Evolutionary conservation across 257 asterid species (phyloP), one percentile per base, ranked within the genome.

Genomic region (Lantana camara): DNA sequence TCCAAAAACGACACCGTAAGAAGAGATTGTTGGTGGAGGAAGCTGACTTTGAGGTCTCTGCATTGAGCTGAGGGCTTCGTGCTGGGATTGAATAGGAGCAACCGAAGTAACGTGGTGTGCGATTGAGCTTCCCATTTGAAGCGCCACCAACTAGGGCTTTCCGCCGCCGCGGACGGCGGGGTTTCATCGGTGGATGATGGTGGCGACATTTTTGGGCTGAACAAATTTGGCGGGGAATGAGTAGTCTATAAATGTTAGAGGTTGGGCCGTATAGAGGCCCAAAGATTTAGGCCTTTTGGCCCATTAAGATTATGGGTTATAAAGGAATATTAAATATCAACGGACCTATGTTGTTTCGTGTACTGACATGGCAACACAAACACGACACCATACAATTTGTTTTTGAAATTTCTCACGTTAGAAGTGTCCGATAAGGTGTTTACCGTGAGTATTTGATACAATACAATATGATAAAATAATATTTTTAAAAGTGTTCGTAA

Each of bases 111-210:
- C 24, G 95, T 60, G 4, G 75, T 57, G 71, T 87, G 88, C 16
- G 90, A 87, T 53, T 87, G 95, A 37, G 93, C 80, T 77, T 87
- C 93, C 95, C 89, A 82, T 46, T 71, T 38, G 80, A 72, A 87
- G 50, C 69, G 72, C 95, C 92, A 87, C 53, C 60, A 47, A 47
- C 48, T 63, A 66, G 75, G 67, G 75, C 45, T 78, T 42, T 22
- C 72, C 27, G 60, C 72, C 37, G 73, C 75, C 71, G 77, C 67
- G 69, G 60, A 21, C 27, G 41, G 13, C n/a, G 69, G 70, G 19
- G 57, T 55, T 57, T 64, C 32, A 16, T 63, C 70, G 66, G 81
- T 67, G 21, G 75, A 23, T 1, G 71, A 59, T 5, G 80, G 73
- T 37, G 85, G 76, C 10, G 81, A 68, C 89, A 85, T 85, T 72